Evolutionary conservation across 2,329 filamentous ascomycete species (phyloP), one percentile per base, ranked within the genome.

Genomic region (Fusarium luffae): DNA sequence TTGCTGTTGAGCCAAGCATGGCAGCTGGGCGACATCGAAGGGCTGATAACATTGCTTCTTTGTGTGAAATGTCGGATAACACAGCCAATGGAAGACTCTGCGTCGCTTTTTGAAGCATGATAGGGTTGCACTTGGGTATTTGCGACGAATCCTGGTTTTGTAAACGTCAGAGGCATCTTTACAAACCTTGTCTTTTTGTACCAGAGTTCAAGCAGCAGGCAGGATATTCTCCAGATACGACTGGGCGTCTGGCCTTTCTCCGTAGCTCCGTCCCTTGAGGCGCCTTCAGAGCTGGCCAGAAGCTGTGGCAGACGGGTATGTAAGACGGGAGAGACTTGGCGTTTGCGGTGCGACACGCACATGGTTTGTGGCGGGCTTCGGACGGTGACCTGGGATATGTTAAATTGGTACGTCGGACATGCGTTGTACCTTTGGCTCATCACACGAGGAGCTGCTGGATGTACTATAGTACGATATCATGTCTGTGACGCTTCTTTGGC

Each of bases 331-430:
- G 50, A 64, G 46, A 67, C 66, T 32, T 67, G 66, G 57, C 48
- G 66, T 67, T 69, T 69, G 67, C 61, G 43, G 66, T 60, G 67
- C 57, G 66, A 70, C 70, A 73, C 49, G 63, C 41, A 61, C 60
- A 68, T 61, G 58, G 66, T 51, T 65, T 54, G 54, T 72, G 64
- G 62, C 27, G 54, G 54, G 42, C 50, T 46, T 63, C 28, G 59
- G 54, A 46, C 30, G 49, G 49, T 49, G 47, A 52, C 43, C 51
- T 59, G 42, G n/a, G 50, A 60, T 63, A 54, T 51, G 19, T 59
- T 34, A 51, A 65, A 59, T 60, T 65, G 54, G 61, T 52, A 34
- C 50, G 59, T 59, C 44, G 27, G 57, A 70, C 67, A 64, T 51
- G 47, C 47, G 67, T 63, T 44, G 46, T 54, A 66, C 52, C 25